Percentiles rank a stretch among this genome's conserved stretches.
Evolutionary conservation across 2,329 filamentous ascomycete genomes (phyloP).

Genomic region (Aspergillus nomiae): DNA sequence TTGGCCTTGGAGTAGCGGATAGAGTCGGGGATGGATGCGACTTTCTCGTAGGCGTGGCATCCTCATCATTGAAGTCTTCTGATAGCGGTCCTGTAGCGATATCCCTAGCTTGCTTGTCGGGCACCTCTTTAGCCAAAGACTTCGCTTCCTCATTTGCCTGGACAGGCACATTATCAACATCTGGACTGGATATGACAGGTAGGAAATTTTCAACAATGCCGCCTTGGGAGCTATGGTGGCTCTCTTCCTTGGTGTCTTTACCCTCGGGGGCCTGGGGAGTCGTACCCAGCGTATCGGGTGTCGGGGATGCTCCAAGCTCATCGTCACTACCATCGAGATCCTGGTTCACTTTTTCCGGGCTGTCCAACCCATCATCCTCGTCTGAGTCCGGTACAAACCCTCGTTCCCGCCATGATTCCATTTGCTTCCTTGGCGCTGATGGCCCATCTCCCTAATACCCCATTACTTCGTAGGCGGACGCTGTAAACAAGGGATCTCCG

Average conservation of each 20-base stretch:
- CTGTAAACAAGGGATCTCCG: neutral
- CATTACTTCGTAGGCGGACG: conserved; percentile 21
- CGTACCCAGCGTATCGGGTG: neutral
- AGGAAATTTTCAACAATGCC: neutral
- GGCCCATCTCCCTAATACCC: conserved; percentile 38
- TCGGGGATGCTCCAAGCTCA: neutral
- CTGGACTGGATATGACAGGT: neutral
- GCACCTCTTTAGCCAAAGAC: neutral
- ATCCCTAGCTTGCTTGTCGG: neutral
- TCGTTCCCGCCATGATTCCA: conserved; percentile 53
- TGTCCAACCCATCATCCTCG: conserved; percentile 46
- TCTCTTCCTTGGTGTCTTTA: neutral
- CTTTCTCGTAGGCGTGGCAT: neutral
- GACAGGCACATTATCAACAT: neutral
- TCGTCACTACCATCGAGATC: conserved; percentile 1
- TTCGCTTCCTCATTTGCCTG: neutral
- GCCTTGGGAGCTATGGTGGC: neutral
- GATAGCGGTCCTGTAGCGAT: neutral
- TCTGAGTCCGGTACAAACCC: conserved; percentile 57
- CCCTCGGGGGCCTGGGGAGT: neutral
- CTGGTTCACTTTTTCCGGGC: conserved; percentile 26
- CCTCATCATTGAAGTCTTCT: neutral
- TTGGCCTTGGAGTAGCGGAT: conserved; percentile 8
- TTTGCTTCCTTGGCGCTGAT: conserved; percentile 37
- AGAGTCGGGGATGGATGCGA: conserved; percentile 7